These are phyloP conservation scores for Neurospora sp. DNA, from an alignment of 495 filamentous ascomycete genomes.

Conservation along the genomic window DNA sequence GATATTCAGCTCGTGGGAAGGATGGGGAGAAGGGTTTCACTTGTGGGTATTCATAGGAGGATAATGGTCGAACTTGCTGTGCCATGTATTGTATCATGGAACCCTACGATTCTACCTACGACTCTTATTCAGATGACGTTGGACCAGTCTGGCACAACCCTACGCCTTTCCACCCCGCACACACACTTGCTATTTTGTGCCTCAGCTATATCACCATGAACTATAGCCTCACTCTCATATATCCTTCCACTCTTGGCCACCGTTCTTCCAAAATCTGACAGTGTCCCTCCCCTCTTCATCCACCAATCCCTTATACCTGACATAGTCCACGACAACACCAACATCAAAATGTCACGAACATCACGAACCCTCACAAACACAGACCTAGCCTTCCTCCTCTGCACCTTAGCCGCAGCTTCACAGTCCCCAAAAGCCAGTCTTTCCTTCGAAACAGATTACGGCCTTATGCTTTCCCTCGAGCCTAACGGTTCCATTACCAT, in stretches of 20 bases:
- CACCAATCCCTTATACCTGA: not conserved
- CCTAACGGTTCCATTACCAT: slow-evolving; percentile 1
- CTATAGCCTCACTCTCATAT: not conserved
- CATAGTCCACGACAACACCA: not conserved
- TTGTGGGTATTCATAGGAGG: not conserved
- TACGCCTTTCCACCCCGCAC: not conserved
- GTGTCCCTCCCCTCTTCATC: not conserved
- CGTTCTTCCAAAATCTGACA: not conserved
- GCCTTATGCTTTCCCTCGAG: slow-evolving; percentile 4
- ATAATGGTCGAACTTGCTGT: not conserved
- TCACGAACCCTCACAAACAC: slow-evolving; percentile 9
- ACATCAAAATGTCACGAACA: not conserved
- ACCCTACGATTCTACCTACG: not conserved
- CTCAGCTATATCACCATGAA: not conserved
- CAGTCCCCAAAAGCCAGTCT: not conserved
- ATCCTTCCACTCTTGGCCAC: not conserved
- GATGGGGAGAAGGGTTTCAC: not conserved
- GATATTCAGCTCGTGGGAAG: not conserved
- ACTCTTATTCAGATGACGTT: not conserved
- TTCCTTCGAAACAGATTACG: slow-evolving; percentile 3
- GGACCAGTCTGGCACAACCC: not conserved
- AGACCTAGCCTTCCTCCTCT: slow-evolving; percentile 13
- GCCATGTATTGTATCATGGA: not conserved
- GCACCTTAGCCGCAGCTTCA: not conserved
- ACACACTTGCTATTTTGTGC: not conserved